Base-by-base conservation (phyloP, 139 green algal genomes). In the Micractinium sp. region DNA sequence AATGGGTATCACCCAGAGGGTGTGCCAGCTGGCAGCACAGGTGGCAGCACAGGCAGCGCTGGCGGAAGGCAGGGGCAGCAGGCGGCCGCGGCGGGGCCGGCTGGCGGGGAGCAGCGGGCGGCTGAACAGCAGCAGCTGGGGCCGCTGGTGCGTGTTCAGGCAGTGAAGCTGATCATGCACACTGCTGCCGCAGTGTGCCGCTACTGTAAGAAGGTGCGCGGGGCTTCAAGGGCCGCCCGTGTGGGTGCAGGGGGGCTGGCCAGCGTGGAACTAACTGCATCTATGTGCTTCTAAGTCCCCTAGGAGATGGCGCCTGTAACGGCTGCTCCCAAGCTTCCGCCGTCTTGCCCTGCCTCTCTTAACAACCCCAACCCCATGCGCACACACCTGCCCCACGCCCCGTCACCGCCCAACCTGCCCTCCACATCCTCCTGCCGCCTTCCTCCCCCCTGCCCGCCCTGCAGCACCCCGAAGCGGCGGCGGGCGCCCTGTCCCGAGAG, bases 121-220 rank as follows among this genome's bases (percentile, higher is more conserved):
- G 47, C 13, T 35, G 61, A 61, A 67, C n/a, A 25, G 22, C 29
- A 60, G 82, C 61, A 87, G 82, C 22, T 67, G 66, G 71, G 39
- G 29, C 71, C n/a, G 47, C 25, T 63, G 85, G 18, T 85, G 86
- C 74, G 86, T 14, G 29, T 89, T 5, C 86, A 89, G 36, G 15
- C 60, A 2, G 27, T 85, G 22, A 89, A 89, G 76, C 76, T 89
- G 16, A 39, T 89, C 56, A 76, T 89, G 36, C 86, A 38, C 33
- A 85, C 86, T 1, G 56, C 56, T 0, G 76, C 75, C 7, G 75
- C 86, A 5, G 76, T 89, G 60, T 85, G 75, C 76, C 75, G 75
- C 76, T 89, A 89, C 86, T 85, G 86, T 38, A 22, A 27, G 23
- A 76, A 85, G 86, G 85, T 87, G 38, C 35, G 81, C 61, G n/a